A percentile compares a stretch with the other conserved stretches of the same genome.
These are phyloP conservation scores for Ophiostoma sp. DNA, from an alignment of 2,329 filamentous ascomycete species.

Conservation along the genomic window DNA sequence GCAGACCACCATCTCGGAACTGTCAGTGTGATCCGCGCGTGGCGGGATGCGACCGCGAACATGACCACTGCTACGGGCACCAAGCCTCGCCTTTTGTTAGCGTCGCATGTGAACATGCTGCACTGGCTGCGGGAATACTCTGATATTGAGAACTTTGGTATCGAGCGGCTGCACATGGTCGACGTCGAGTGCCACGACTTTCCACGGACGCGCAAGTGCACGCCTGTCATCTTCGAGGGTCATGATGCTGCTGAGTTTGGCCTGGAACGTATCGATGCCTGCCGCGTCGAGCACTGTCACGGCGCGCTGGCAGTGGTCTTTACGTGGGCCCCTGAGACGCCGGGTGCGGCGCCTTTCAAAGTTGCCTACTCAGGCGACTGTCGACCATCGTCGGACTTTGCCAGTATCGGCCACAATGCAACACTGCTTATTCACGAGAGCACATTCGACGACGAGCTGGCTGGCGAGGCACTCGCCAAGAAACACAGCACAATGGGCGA, in stretches of 20 bases:
- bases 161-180: conserved; percentile 44
- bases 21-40: conserved; percentile 72
- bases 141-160: conserved; percentile 70
- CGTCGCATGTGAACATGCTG: conserved; percentile 66
- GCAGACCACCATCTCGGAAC: conserved; percentile 93
- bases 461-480: conserved; percentile 74
- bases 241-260: conserved; percentile 43
- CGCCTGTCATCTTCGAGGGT: conserved; percentile 34
- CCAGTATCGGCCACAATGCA: conserved; percentile 62
- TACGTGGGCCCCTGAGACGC: conserved; percentile 61
- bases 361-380: conserved; percentile 94
- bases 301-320: conserved; percentile 71
- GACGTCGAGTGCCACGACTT: conserved; percentile 23
- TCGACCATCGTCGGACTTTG: conserved; percentile 67
- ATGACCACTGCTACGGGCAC: conserved; percentile 35
- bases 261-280: conserved; percentile 61
- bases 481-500: conserved; percentile 85
- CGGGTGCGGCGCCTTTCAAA: conserved; percentile 51
- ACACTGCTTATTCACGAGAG: conserved; percentile 92
- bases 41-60: conserved; percentile 55
- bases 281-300: conserved; percentile 70
- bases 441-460: conserved; percentile 85
- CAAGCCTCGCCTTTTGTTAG: conserved; percentile 50
- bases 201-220: conserved; percentile 23
- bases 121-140: conserved; percentile 75